Conservation (phyloP, 331 rosid species). For the Pyrus hybrid region DNA sequence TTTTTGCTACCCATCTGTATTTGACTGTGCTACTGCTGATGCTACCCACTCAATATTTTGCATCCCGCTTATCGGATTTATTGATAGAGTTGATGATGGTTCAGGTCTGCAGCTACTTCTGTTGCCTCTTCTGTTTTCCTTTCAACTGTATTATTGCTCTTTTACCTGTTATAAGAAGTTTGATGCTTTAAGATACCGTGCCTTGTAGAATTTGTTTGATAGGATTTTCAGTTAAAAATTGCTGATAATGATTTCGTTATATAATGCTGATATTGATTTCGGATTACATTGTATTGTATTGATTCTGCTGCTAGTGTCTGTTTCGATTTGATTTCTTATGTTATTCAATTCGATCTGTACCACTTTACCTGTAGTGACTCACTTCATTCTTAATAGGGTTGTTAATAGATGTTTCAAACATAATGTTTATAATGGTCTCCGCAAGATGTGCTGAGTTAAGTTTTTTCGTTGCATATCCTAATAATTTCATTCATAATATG, state of each 20-base stretch:
- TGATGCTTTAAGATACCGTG: slow-evolving; percentile 23
- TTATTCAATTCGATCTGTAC: background rate
- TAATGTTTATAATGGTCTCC: background rate
- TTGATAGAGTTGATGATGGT: slow-evolving; percentile 16
- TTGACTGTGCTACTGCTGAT: background rate
- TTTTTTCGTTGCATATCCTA: background rate
- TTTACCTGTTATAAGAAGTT: slow-evolving; percentile 22
- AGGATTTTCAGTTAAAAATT: slow-evolving; percentile 4
- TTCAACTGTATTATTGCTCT: background rate
- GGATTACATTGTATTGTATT: slow-evolving; percentile 4
- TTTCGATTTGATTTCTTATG: slow-evolving; percentile 1
- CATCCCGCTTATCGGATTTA: slow-evolving; percentile 12
- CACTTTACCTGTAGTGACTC: background rate
- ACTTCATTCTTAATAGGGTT: background rate
- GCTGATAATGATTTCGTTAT: slow-evolving; percentile 13
- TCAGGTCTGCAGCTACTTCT: slow-evolving; percentile 21
- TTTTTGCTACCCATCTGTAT: slow-evolving; percentile 1
- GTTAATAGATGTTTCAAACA: background rate
- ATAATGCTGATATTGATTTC: slow-evolving; percentile 17
- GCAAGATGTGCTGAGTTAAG: background rate
- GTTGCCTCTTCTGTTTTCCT: slow-evolving; percentile 1
- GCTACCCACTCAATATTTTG: slow-evolving; percentile 5
- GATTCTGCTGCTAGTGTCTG: slow-evolving; percentile 18
- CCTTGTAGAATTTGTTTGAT: slow-evolving; percentile 14
- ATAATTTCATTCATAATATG: background rate